These are phyloP conservation scores for Dictyostelium purpureum DNA, from an alignment of 78 protist species.

Conservation along the genomic window DNA sequence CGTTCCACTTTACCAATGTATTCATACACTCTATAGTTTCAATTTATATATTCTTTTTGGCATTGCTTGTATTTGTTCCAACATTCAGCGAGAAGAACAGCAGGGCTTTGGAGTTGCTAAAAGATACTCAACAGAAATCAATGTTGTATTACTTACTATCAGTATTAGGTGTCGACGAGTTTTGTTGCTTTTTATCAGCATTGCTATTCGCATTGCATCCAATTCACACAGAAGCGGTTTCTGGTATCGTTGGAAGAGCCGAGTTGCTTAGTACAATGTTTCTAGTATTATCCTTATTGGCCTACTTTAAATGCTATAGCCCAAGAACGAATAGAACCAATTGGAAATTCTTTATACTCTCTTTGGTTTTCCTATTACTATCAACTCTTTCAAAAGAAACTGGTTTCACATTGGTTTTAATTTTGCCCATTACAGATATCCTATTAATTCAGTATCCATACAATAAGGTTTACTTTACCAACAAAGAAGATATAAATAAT, in stretches of 20 bases:
- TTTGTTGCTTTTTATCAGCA: background rate
- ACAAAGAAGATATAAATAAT: background rate
- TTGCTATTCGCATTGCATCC: conserved; percentile 79
- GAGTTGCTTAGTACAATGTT: conserved; percentile 42
- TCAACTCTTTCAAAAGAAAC: background rate
- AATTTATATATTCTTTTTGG: conserved; percentile 6
- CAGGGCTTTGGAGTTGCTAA: background rate
- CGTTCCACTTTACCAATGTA: conserved; percentile 16
- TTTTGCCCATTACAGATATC: conserved; percentile 2
- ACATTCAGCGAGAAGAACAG: background rate
- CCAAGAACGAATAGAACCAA: background rate
- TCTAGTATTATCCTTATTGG: background rate
- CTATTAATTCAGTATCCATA: background rate
- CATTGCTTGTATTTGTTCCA: background rate
- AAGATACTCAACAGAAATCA: background rate
- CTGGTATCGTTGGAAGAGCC: conserved; percentile 72
- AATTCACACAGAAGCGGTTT: conserved; percentile 81
- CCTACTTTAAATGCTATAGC: background rate
- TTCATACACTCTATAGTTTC: conserved; percentile 1
- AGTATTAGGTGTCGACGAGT: conserved; percentile 1
- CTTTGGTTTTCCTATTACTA: background rate
- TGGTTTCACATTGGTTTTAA: background rate
- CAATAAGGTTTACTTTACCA: background rate
- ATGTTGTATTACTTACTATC: background rate
- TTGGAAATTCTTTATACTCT: background rate